Evolutionary conservation across 352 stramenopile species (phyloP).

Genomic region (Pseudoperonospora humuli): DNA sequence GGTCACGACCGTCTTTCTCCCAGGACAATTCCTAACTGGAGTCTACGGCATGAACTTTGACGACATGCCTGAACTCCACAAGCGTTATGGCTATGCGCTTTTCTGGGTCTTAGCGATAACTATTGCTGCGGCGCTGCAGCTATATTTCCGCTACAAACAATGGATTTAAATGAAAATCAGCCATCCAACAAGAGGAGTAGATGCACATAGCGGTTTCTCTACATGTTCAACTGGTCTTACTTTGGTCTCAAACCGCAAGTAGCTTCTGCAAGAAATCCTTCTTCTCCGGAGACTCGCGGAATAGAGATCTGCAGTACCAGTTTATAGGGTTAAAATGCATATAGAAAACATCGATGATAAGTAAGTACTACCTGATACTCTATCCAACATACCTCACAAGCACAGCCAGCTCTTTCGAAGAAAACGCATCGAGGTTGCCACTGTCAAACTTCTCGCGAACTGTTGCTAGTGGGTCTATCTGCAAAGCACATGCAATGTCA

Average conservation of each 20-base stretch:
- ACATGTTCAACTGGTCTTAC: too few species aligned
- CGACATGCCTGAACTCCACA: constrained; percentile 82
- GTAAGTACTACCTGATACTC: not conserved
- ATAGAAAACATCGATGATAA: constrained; percentile 1
- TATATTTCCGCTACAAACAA: constrained; percentile 82
- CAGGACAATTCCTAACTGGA: constrained; percentile 82
- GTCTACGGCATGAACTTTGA: constrained; percentile 90
- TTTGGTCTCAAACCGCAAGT: constrained; percentile 7
- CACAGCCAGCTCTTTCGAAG: constrained; percentile 31
- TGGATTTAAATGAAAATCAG: constrained; percentile 48
- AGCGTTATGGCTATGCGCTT: constrained; percentile 69
- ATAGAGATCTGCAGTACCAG: constrained; percentile 39
- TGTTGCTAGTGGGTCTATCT: constrained; percentile 56
- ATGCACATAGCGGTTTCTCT: not conserved
- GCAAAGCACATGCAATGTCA: constrained; percentile 1
- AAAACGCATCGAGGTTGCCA: constrained; percentile 35
- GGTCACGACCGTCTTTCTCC: constrained; percentile 83
- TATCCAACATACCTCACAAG: constrained; percentile 36
- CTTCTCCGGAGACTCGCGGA: constrained; percentile 51
- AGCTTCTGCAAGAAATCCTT: constrained; percentile 36
- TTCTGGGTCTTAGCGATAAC: constrained; percentile 75
- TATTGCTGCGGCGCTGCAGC: constrained; percentile 55
- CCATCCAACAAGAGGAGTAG: constrained; percentile 1
- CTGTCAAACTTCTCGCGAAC: constrained; percentile 48
- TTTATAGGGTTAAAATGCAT: too few species aligned